Percentiles rank a stretch among this genome's conserved stretches.
Conservation (phyloP, 805 yeast genomes). For the Myxozyma lipomycoides region DNA sequence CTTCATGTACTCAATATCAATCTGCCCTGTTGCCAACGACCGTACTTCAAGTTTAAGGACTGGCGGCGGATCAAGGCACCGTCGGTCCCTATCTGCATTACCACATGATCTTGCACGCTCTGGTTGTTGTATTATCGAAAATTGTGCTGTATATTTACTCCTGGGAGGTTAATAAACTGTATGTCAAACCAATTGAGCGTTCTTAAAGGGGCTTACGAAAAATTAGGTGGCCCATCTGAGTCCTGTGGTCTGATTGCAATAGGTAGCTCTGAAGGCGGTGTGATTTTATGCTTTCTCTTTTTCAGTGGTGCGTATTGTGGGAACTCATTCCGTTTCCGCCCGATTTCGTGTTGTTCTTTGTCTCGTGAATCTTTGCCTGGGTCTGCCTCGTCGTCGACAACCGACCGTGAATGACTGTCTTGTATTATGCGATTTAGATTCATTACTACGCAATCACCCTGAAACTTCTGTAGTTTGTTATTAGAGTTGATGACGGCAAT, state of each 20-base stretch:
- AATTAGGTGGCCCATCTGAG: slow-evolving; percentile 22
- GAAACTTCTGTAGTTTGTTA: too few species aligned
- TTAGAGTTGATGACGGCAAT: too few species aligned
- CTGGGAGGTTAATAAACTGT: not conserved
- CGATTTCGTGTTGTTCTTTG: too few species aligned
- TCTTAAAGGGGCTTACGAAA: not conserved
- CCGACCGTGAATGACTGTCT: too few species aligned
- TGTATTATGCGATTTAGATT: too few species aligned
- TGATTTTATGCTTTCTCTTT: too few species aligned
- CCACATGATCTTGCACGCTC: slow-evolving; percentile 28
- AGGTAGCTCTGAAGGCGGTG: not conserved
- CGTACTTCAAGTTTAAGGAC: slow-evolving; percentile 24
- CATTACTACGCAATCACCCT: too few species aligned
- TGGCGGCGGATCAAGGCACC: slow-evolving; percentile 29
- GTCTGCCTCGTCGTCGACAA: too few species aligned
- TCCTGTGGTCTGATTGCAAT: slow-evolving; percentile 13
- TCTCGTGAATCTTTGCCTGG: too few species aligned
- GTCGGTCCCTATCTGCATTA: slow-evolving; percentile 28
- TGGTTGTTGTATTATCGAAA: slow-evolving; percentile 27
- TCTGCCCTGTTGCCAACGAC: slow-evolving; percentile 4
- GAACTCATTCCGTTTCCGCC: too few species aligned
- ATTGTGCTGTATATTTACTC: slow-evolving; percentile 13
- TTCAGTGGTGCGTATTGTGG: too few species aligned
- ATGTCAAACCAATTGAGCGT: not conserved
- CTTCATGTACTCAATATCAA: slow-evolving; percentile 20